Evolutionary conservation across 441 rosid genomes (phyloP).

Genomic region (Erodium texanum): DNA sequence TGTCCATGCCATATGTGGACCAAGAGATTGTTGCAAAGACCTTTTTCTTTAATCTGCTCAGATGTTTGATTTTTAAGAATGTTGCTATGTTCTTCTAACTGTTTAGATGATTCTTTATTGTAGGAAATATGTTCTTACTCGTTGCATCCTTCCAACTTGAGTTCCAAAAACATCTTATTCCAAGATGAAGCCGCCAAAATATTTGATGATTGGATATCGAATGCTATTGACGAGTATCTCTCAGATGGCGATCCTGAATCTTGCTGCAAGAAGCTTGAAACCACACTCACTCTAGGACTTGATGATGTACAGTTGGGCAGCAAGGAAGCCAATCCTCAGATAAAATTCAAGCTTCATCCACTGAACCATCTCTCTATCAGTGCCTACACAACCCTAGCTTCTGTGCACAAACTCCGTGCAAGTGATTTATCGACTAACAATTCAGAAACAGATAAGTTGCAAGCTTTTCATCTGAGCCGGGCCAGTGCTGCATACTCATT

Average conservation of each 20-base stretch:
- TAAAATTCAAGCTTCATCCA: conserved; percentile 40
- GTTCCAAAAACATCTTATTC: conserved; percentile 19
- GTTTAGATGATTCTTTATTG: conserved; percentile 5
- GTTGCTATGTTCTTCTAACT: too few relatives aligned
- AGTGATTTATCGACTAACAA: conserved; percentile 15
- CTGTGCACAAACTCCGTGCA: conserved; percentile 49
- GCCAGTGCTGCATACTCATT: conserved; percentile 58
- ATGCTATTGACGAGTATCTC: conserved; percentile 38
- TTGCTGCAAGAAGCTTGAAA: conserved; percentile 56
- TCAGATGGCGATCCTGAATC: conserved; percentile 37
- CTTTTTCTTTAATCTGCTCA: too few relatives aligned
- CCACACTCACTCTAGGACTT: conserved; percentile 33
- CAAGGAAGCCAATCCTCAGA: conserved; percentile 17
- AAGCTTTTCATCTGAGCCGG: conserved; percentile 36
- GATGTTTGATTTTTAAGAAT: too few relatives aligned
- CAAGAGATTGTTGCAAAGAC: too few relatives aligned
- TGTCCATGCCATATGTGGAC: too few relatives aligned
- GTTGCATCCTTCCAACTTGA: conserved; percentile 14
- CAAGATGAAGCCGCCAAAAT: conserved; percentile 32
- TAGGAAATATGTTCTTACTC: conserved; percentile 40
- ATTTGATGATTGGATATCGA: conserved; percentile 37
- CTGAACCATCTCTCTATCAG: conserved; percentile 47
- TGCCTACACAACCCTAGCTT: conserved; percentile 50
- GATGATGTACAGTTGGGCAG: conserved; percentile 17
- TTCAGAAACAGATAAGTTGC: conserved; percentile 22